Percentiles rank a stretch among this genome's conserved stretches.
Conservation (phyloP, 106 monocot species). For the Triglochin maritima region DNA sequence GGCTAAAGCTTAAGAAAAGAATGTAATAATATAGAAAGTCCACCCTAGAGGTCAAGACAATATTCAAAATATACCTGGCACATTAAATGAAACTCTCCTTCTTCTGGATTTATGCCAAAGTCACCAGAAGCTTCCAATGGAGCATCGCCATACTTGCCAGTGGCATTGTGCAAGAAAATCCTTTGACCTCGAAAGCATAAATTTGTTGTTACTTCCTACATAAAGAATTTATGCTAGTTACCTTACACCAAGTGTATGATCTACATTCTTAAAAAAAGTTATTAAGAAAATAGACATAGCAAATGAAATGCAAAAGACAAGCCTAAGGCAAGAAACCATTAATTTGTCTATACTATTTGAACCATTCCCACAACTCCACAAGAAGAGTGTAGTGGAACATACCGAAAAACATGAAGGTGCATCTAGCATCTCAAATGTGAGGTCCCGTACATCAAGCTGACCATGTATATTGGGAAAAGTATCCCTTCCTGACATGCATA, state of each 20-base stretch:
- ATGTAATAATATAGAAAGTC: no score
- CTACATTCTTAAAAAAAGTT: no score
- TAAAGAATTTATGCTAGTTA: background rate
- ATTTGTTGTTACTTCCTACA: conserved; percentile 54
- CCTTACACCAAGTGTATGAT: no score
- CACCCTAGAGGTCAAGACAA: no score
- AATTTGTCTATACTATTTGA: no score
- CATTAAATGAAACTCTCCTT: conserved; percentile 99
- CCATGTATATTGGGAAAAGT: conserved; percentile 86
- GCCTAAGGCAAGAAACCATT: no score
- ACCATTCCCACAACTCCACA: no score
- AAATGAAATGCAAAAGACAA: no score
- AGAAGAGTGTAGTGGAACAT: no score
- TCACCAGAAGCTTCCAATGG: conserved; percentile 96
- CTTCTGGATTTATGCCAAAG: conserved; percentile 90
- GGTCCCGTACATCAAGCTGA: conserved; percentile 77
- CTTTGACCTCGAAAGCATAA: conserved; percentile 93
- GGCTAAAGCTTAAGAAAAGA: no score
- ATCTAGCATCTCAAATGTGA: conserved; percentile 72
- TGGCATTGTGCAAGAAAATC: conserved; percentile 90
- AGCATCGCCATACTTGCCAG: conserved; percentile 92
- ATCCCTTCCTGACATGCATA: conserved; percentile 93
- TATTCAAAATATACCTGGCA: conserved; percentile 52
- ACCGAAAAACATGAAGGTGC: conserved; percentile 88
- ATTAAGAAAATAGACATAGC: no score